Conservation (phyloP, 2,329 filamentous ascomycete genomes). For the Penicillium nordicum region DNA sequence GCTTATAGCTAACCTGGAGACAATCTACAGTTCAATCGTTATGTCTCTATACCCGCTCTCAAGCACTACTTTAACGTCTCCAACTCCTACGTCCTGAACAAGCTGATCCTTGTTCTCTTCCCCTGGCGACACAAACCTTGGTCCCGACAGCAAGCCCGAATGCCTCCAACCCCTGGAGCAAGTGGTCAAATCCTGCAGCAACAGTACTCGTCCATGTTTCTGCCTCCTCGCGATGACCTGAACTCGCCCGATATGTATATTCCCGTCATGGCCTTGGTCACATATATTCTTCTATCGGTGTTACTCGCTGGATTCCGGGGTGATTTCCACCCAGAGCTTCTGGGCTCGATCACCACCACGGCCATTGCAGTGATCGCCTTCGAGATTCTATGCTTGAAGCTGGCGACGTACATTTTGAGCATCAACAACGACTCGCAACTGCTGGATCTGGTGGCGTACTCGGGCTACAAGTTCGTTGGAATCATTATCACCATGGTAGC, state of each 20-base stretch:
- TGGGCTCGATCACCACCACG: slow-evolving; percentile 83
- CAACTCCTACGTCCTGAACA: slow-evolving; percentile 92
- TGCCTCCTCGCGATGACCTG: slow-evolving; percentile 89
- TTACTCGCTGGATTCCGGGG: slow-evolving; percentile 85
- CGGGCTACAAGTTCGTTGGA: slow-evolving; percentile 97
- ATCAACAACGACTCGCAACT: slow-evolving; percentile 94
- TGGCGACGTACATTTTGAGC: slow-evolving; percentile 88
- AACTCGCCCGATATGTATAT: slow-evolving; percentile 99
- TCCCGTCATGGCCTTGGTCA: slow-evolving; percentile 94
- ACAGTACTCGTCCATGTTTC: slow-evolving; percentile 59
- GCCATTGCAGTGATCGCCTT: slow-evolving; percentile 78
- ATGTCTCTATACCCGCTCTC: slow-evolving; percentile 85
- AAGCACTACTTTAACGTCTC: slow-evolving; percentile 99
- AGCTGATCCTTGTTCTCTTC: slow-evolving; percentile 89
- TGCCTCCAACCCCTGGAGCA: slow-evolving; percentile 39
- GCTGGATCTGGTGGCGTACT: slow-evolving; percentile 91
- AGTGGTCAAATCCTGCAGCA: slow-evolving; percentile 63
- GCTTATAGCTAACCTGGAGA: background rate
- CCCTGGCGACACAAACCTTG: slow-evolving; percentile 97
- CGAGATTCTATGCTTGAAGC: slow-evolving; percentile 85
- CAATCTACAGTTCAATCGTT: slow-evolving; percentile 62
- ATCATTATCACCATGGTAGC: slow-evolving; percentile 85
- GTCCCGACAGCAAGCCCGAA: slow-evolving; percentile 76
- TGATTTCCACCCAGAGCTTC: slow-evolving; percentile 87
- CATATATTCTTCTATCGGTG: slow-evolving; percentile 91